A percentile compares a stretch with the other conserved stretches of the same genome.
phyloP scores from a whole-genome alignment of 2,329 filamentous ascomycete genomes.

The Bipolaris oryzae region DNA sequence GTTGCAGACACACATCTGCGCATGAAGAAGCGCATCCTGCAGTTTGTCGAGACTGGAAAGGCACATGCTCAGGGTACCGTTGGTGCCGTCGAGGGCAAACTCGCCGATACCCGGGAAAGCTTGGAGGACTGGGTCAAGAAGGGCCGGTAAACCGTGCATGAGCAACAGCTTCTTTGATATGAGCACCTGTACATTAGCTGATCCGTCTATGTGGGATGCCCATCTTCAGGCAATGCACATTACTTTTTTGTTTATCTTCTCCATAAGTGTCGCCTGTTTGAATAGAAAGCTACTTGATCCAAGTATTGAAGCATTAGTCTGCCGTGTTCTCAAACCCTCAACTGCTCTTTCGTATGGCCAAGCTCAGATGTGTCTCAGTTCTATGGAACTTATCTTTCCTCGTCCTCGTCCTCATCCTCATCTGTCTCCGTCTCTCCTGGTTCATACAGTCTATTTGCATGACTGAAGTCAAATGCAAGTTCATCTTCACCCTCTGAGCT shows the following conservation, averaged over 20 bases:
- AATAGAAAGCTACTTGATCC: neutral
- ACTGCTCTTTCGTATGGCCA: neutral
- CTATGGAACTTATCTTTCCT: neutral
- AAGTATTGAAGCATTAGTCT: neutral
- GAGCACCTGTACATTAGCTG: slow-evolving; percentile 26
- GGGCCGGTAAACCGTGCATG: slow-evolving; percentile 66
- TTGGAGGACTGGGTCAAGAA: slow-evolving; percentile 91
- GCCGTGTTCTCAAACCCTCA: neutral
- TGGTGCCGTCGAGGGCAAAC: slow-evolving; percentile 79
- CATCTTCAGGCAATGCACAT: slow-evolving; percentile 8
- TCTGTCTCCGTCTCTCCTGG: no score
- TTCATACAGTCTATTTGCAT: no score
- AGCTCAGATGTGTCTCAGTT: neutral
- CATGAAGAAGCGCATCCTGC: slow-evolving; percentile 70
- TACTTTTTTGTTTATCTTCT: slow-evolving; percentile 1
- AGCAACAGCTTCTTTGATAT: slow-evolving; percentile 13
- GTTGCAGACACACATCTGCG: slow-evolving; percentile 80
- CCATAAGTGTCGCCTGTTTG: neutral
- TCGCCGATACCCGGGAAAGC: slow-evolving; percentile 73
- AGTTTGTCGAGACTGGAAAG: slow-evolving; percentile 74
- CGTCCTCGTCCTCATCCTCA: no score
- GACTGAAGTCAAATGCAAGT: no score
- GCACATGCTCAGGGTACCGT: slow-evolving; percentile 74
- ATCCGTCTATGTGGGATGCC: slow-evolving; percentile 9
- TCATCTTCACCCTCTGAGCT: no score